Conservation (phyloP, 164 flowering plant species). For the Pachysandra terminalis region DNA sequence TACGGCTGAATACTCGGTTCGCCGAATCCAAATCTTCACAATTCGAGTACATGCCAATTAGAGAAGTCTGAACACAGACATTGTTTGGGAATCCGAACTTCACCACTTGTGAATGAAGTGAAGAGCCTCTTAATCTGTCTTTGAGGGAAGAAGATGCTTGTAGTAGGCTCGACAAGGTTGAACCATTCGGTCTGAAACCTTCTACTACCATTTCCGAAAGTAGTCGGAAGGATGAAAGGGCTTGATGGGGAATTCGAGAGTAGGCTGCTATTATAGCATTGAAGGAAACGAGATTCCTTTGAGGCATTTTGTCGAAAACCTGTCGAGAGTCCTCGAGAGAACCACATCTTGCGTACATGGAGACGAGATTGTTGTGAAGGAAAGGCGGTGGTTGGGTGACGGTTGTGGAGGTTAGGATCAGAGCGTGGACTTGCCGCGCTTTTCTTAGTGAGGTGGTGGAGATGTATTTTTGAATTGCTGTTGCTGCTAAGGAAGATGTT, state of each 20-base stretch:
- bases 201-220: conserved; percentile 34
- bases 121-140: conserved; percentile 34
- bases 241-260: conserved; percentile 35
- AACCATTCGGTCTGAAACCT: conserved; percentile 43
- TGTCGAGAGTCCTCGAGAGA: conserved; percentile 41
- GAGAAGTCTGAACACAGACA: conserved; percentile 56
- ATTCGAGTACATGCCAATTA: conserved; percentile 68
- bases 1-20: conserved; percentile 30
- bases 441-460: conserved; percentile 37
- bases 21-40: conserved; percentile 58
- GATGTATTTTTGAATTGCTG: conserved; percentile 53
- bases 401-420: conserved; percentile 43
- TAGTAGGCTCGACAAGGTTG: conserved; percentile 65
- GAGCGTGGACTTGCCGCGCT: conserved; percentile 79
- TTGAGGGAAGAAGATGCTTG: conserved; percentile 44
- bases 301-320: conserved; percentile 81
- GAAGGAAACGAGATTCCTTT: conserved; percentile 59
- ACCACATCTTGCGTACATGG: conserved; percentile 67
- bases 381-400: conserved; percentile 33
- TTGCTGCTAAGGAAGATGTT: conserved; percentile 23
- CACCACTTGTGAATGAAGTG: conserved; percentile 47
- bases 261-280: conserved; percentile 71
- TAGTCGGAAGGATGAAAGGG: conserved; percentile 31
- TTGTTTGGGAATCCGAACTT: conserved; percentile 50
- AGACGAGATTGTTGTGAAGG: conserved; percentile 61